Evolutionary conservation across 768 basidiomycete species (phyloP).

Genomic region (Naganishia randhawae): DNA sequence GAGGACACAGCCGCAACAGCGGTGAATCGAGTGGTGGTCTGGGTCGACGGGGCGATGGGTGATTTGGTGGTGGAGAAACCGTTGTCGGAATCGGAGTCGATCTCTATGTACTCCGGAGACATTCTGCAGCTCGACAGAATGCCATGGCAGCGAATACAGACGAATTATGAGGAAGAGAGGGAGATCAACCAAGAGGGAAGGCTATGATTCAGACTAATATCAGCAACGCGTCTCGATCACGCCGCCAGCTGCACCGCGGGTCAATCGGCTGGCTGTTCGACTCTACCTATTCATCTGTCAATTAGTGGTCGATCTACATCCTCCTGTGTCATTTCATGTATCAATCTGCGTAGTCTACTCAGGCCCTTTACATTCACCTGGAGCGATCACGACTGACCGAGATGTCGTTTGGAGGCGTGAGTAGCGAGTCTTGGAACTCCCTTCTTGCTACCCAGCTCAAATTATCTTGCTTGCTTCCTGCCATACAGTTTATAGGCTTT

Average conservation of each 20-base stretch:
- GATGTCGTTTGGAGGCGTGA: slow-evolving; percentile 17
- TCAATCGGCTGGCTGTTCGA: background rate
- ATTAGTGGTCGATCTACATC: no score
- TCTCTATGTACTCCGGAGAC: slow-evolving; percentile 8
- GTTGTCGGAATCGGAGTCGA: slow-evolving; percentile 14
- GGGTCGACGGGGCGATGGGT: background rate
- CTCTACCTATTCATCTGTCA: background rate
- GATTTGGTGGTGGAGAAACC: background rate
- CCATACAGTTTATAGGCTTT: slow-evolving; percentile 1
- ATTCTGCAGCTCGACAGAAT: background rate
- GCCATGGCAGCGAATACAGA: background rate
- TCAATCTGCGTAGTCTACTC: no score
- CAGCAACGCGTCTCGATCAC: background rate
- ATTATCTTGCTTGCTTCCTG: background rate
- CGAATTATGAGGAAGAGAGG: background rate
- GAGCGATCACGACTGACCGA: background rate
- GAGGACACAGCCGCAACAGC: slow-evolving; percentile 1
- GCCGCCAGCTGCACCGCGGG: background rate
- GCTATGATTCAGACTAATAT: slow-evolving; percentile 13
- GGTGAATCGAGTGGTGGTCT: background rate
- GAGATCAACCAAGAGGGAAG: background rate
- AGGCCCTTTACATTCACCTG: background rate
- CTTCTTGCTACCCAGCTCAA: background rate
- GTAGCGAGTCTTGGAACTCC: background rate
- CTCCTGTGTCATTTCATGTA: no score